Evolutionary conservation across 2,329 filamentous ascomycete species (phyloP), one percentile per base, ranked within the genome.

Genomic region (Colletotrichum navitas): DNA sequence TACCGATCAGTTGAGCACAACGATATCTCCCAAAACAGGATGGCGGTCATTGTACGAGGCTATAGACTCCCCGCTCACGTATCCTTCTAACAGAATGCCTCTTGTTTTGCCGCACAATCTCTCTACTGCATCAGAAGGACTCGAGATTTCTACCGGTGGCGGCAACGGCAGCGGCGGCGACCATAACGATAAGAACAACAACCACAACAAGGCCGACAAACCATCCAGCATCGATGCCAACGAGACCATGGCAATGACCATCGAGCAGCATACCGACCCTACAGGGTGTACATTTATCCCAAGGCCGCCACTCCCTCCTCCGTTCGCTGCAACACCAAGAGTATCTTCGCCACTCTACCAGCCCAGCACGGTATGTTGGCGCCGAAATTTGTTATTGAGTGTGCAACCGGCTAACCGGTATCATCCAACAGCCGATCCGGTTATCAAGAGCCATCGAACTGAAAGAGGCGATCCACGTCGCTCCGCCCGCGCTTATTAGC

Each of bases 231-330:
- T 34, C 12, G 24, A 18, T 5, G 5, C 12, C 24, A 29, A 21
- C 21, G 45, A 39, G 45, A 14, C 47, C 3, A 29, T 14, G 34
- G 1, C 2, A 39, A 32, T 29, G 16, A 5, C 10, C n/a, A 45
- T 10, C 39, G 58, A 34, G 10, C 39, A 45, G 12, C 6, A 65
- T 24, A 29, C n/a, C 14, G 39, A 39, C 16, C 26, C 5, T 32
- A n/a, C 29, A 26, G 29, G 51, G 51, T n/a, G 34, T 41, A 26
- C 26, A 34, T n/a, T 24, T 5, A 47, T 18, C 8, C 12, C n/a
- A 11, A 58, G 76, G 78, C 11, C 80, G 79, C 49, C 80, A 76
- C 45, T 78, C 75, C 21, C 79, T 78, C 72, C 79, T 74, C 43
- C 64, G 2, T 66, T 66, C 64, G 47, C 64, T 16, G n/a, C 64